Evolutionary conservation across 2,329 filamentous ascomycete species (phyloP).

Genomic region (Cadophora malorum): DNA sequence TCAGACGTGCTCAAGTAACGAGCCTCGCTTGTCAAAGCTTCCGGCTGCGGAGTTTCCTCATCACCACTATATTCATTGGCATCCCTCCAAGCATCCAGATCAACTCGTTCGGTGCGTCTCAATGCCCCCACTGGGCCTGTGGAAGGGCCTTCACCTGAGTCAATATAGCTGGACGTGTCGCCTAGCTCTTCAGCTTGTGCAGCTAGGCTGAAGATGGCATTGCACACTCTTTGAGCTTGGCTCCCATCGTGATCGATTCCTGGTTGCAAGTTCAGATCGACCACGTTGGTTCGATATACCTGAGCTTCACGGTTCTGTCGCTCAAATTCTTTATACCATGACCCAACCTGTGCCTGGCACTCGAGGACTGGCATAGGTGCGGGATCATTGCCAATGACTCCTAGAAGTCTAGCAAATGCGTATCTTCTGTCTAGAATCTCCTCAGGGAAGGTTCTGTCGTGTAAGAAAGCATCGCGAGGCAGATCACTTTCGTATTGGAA

Average conservation of each 20-base stretch:
- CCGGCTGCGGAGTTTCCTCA: neutral
- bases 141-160: neutral
- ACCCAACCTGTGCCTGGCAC: neutral
- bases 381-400: neutral
- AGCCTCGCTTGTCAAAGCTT: neutral
- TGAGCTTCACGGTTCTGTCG: neutral
- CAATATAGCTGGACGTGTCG: neutral
- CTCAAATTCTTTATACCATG: neutral
- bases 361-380: neutral
- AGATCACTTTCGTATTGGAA: neutral
- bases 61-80: neutral
- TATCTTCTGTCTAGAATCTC: neutral
- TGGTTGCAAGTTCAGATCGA: neutral
- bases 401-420: neutral
- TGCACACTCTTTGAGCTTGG: neutral
- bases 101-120: neutral
- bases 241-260: neutral
- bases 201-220: neutral
- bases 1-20: neutral
- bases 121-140: neutral
- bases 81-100: neutral
- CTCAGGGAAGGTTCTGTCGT: neutral
- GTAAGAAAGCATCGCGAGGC: neutral
- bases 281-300: neutral
- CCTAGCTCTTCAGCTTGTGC: neutral